phyloP scores from a whole-genome alignment of 352 stramenopile species.

The Phytophthora capsici region DNA sequence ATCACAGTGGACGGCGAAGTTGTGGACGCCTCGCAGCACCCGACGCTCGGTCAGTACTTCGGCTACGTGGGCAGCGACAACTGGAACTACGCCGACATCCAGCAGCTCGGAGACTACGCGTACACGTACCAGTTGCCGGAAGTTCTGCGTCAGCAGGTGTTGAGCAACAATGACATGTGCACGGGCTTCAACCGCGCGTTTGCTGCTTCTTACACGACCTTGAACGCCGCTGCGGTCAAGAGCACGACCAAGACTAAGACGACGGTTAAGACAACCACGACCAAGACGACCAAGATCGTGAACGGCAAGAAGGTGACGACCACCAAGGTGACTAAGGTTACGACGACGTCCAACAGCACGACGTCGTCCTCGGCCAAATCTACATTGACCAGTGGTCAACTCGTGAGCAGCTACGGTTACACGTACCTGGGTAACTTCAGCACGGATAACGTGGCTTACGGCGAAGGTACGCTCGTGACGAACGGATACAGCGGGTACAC shows the following conservation, averaged over 20 bases:
- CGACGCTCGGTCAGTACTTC: slow-evolving; percentile 72
- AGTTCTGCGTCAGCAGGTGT: slow-evolving; percentile 61
- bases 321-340: slow-evolving; percentile 53
- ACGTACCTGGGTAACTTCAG: slow-evolving; percentile 59
- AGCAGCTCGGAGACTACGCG: slow-evolving; percentile 71
- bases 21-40: slow-evolving; percentile 67
- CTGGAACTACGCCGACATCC: slow-evolving; percentile 68
- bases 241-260: slow-evolving; percentile 53
- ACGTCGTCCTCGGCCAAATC: slow-evolving; percentile 35
- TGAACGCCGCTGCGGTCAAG: slow-evolving; percentile 45
- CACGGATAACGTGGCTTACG: slow-evolving; percentile 37
- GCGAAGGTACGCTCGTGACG: slow-evolving; percentile 44
- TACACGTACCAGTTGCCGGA: slow-evolving; percentile 77
- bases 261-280: slow-evolving; percentile 51
- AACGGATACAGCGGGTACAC: slow-evolving; percentile 63
- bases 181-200: slow-evolving; percentile 59
- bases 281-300: slow-evolving; percentile 52
- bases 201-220: slow-evolving; percentile 44
- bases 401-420: slow-evolving; percentile 47
- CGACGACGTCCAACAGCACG: slow-evolving; percentile 45
- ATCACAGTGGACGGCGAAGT: slow-evolving; percentile 47
- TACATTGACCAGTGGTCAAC: slow-evolving; percentile 35
- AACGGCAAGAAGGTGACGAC: slow-evolving; percentile 64
- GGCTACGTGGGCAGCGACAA: slow-evolving; percentile 54
- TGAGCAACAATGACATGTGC: slow-evolving; percentile 73